Evolutionary conservation across 2,329 filamentous ascomycete species (phyloP).

Genomic region (Dactylellina drechsleri): DNA sequence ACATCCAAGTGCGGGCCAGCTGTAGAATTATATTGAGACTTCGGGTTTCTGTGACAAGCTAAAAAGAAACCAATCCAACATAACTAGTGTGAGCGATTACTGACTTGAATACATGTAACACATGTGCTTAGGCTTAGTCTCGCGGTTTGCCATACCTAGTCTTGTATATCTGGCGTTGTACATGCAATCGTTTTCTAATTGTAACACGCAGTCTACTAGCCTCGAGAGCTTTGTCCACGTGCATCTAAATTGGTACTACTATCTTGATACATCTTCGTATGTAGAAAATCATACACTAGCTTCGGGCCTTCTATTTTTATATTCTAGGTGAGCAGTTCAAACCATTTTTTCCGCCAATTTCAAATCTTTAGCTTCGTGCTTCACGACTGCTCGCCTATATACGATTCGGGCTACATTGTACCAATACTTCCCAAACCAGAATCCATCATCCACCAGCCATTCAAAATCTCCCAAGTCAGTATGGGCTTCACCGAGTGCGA

Average conservation of each 20-base stretch:
- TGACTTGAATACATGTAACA: no score
- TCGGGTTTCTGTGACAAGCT: no score
- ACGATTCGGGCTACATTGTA: constrained; percentile 14
- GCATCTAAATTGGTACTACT: no score
- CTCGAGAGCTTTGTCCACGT: no score
- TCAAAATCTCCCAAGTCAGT: constrained; percentile 38
- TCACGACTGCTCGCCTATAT: constrained; percentile 25
- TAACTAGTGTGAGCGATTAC: no score
- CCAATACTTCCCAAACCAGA: constrained; percentile 41
- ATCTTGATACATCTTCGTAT: no score
- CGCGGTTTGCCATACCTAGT: background rate
- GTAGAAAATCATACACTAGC: no score
- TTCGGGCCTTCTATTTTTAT: no score
- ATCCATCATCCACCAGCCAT: constrained; percentile 39
- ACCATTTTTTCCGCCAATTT: constrained; percentile 53
- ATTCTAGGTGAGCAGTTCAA: background rate
- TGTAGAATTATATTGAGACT: no score
- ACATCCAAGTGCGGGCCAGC: no score
- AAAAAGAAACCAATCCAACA: no score
- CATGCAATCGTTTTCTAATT: background rate
- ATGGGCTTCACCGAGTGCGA: constrained; percentile 29
- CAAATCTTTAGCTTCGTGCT: constrained; percentile 26
- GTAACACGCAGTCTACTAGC: background rate
- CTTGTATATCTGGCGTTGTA: no score
- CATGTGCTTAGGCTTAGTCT: background rate